These are phyloP conservation scores for Lachnellula arida DNA, from an alignment of 2,329 filamentous ascomycete genomes.

Conservation along the genomic window DNA sequence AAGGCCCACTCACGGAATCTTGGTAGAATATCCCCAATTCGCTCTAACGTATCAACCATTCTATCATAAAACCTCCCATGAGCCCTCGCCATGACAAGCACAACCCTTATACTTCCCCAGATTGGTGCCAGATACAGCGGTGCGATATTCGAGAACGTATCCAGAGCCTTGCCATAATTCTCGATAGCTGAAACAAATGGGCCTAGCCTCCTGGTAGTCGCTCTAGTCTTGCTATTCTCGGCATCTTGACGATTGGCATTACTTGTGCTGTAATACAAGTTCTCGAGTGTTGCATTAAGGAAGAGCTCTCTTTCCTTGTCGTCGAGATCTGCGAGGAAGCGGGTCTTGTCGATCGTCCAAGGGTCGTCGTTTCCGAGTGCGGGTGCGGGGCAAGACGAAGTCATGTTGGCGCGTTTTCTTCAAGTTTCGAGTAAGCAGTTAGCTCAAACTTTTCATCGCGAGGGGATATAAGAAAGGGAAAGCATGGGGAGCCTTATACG, in stretches of 20 bases:
- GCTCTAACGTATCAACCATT: constrained; percentile 7
- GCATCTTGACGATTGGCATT: constrained; percentile 1
- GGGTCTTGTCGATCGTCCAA: background rate
- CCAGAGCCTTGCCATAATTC: constrained; percentile 12
- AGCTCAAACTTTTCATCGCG: too few relatives aligned
- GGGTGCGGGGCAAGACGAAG: background rate
- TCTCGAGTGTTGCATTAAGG: constrained; percentile 1
- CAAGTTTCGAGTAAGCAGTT: too few relatives aligned
- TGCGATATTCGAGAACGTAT: constrained; percentile 9
- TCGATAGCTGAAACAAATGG: constrained; percentile 9
- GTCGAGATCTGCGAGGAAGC: background rate
- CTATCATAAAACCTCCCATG: constrained; percentile 7
- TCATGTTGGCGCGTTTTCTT: background rate
- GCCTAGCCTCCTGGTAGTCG: background rate
- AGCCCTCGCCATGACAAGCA: constrained; percentile 6
- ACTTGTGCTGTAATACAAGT: constrained; percentile 4
- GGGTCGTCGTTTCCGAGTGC: background rate
- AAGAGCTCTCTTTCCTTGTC: background rate
- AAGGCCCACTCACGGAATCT: constrained; percentile 5
- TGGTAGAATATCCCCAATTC: constrained; percentile 14
- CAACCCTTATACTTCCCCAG: constrained; percentile 14
- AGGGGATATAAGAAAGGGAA: too few relatives aligned
- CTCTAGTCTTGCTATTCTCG: background rate
- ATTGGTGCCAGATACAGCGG: constrained; percentile 10
- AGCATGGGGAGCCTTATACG: too few relatives aligned